Percentiles rank a stretch among this genome's conserved stretches.
Conservation (phyloP, 345 rosid genomes). For the Atalantia buxifolia region DNA sequence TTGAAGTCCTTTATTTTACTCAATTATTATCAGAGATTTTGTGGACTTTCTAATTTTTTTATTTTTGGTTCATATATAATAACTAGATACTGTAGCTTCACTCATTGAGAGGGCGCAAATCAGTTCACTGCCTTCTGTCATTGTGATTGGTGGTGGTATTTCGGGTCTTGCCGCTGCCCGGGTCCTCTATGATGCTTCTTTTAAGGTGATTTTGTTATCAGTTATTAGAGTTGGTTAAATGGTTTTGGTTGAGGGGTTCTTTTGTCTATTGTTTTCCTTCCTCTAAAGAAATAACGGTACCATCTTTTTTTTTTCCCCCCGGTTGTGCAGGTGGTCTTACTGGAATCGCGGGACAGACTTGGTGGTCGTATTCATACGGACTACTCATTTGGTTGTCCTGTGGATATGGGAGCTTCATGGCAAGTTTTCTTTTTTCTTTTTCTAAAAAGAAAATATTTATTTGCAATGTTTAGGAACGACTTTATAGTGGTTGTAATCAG, state of each 20-base stretch:
- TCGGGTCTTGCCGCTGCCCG: constrained; percentile 90
- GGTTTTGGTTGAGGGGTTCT: background rate
- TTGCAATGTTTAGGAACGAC: background rate
- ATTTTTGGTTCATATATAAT: background rate
- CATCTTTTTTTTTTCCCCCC: background rate
- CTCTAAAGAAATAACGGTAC: too few species aligned
- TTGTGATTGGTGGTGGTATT: constrained; percentile 87
- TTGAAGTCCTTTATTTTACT: background rate
- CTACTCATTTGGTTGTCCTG: constrained; percentile 86
- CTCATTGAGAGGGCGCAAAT: constrained; percentile 43
- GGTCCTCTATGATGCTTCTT: constrained; percentile 59
- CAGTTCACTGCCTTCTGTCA: constrained; percentile 51
- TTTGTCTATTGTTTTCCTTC: background rate
- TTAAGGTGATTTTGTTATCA: constrained; percentile 42
- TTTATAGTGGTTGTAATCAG: background rate
- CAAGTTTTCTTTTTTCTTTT: constrained; percentile 14
- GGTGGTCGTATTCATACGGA: constrained; percentile 95
- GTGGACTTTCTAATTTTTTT: background rate
- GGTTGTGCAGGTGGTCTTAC: constrained; percentile 52
- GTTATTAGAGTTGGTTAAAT: background rate
- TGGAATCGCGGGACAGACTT: constrained; percentile 82
- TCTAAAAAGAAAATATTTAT: background rate
- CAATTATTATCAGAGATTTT: background rate
- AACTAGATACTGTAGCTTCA: constrained; percentile 36
- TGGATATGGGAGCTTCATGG: constrained; percentile 93